Evolutionary conservation across 441 rosid genomes (phyloP), one percentile per base, ranked within the genome.

Genomic region (Populus hybrid): DNA sequence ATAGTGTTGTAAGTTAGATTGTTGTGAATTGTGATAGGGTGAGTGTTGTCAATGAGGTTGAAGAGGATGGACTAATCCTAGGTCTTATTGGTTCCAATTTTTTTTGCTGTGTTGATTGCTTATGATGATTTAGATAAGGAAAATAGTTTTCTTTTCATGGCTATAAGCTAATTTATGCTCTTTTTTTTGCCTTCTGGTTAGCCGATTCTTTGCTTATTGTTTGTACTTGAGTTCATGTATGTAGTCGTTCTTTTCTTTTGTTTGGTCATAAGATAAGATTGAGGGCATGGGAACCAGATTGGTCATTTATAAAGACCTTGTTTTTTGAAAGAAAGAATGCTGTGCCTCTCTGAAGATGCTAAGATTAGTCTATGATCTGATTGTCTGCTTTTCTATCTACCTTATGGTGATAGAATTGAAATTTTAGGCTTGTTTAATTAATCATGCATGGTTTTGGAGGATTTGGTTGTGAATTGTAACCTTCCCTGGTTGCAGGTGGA

Each of bases 401-500:
- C 69, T 2, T 28, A 6, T 12, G 28, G 5, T 65, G 35, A 14
- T 65, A 10, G 29, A 53, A 53, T 28, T 28, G 18, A 14, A 6
- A 53, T 18, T 14, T 0, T 18, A 24, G 45, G 8, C n/a, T 68
- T 69, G n/a, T 74, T 40, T 31, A 31, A 28, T 64, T 16, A 21
- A 18, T 33, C 8, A 9, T 11, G 28, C 4, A 68, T 3, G 68
- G 6, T 68, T 35, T 6, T 56, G 26, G 73, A 1, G n/a, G 12
- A 23, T 29, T 21, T 66, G 31, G 18, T 12, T 31, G n/a, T 28
- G 7, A 28, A 9, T 38, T 18, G 7, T 4, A 16, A 50, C n/a
- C 6, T 18, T 11, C 3, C 26, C 20, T 40, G 69, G 23, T 50
- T 79, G 56, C 86, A 95, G 99, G 94, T 95, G 61, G 94, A 82